These are phyloP conservation scores for Leccinum longicurvipes DNA, from an alignment of 768 basidiomycete genomes.

Conservation along the genomic window DNA sequence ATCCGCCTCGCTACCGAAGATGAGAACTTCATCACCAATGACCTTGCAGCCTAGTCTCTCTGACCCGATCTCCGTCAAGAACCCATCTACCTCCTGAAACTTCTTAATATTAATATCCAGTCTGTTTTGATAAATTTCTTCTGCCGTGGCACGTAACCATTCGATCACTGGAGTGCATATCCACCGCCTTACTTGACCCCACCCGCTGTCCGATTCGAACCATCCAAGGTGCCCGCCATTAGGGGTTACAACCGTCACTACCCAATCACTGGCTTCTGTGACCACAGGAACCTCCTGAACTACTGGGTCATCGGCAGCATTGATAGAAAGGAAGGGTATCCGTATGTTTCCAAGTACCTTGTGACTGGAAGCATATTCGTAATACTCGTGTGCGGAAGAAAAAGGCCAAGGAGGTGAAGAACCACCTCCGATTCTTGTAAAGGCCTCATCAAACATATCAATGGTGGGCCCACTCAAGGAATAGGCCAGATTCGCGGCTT, in stretches of 20 bases:
- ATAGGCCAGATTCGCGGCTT: constrained; percentile 44
- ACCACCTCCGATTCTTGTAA: constrained; percentile 71
- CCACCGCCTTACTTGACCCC: constrained; percentile 49
- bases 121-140: constrained; percentile 43
- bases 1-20: constrained; percentile 52
- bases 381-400: constrained; percentile 44
- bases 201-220: constrained; percentile 54
- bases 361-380: constrained; percentile 57
- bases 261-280: constrained; percentile 48
- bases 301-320: constrained; percentile 76
- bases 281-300: constrained; percentile 61
- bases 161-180: constrained; percentile 68
- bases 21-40: constrained; percentile 48
- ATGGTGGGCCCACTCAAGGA: constrained; percentile 53
- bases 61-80: constrained; percentile 54
- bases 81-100: constrained; percentile 55
- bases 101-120: constrained; percentile 29
- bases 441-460: constrained; percentile 54
- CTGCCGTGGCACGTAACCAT: constrained; percentile 60
- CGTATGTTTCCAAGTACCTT: constrained; percentile 53
- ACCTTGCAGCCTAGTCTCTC: constrained; percentile 57
- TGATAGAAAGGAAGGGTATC: constrained; percentile 74
- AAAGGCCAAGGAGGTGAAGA: constrained; percentile 54
- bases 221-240: constrained; percentile 81
- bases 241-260: constrained; percentile 58